A percentile compares a stretch with the other conserved stretches of the same genome.
These are phyloP conservation scores for Magnolia officinalis DNA, from an alignment of 164 flowering plant species.

Conservation along the genomic window DNA sequence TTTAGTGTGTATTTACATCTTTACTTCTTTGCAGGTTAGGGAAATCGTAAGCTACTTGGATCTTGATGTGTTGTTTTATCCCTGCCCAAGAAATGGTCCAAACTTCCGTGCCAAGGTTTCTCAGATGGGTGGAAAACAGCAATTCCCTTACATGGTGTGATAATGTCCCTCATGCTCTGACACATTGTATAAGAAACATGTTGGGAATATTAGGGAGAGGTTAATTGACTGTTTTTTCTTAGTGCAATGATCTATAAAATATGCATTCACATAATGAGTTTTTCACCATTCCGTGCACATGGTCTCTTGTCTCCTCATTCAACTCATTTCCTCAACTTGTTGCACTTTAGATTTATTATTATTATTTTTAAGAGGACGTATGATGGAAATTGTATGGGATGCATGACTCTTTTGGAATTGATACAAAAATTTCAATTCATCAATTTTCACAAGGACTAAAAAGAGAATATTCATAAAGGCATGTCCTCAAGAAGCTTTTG, in stretches of 20 bases:
- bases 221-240: background rate
- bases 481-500: too few species aligned
- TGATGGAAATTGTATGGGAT: too few species aligned
- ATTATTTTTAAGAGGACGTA: too few species aligned
- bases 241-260: background rate
- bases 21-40: slow-evolving; percentile 55
- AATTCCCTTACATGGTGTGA: slow-evolving; percentile 93
- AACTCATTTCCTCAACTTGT: too few species aligned
- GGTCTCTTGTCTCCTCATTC: too few species aligned
- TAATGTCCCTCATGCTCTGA: background rate
- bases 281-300: too few species aligned
- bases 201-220: background rate
- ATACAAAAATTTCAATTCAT: too few species aligned
- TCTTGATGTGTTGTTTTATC: slow-evolving; percentile 88
- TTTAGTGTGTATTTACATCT: slow-evolving; percentile 7
- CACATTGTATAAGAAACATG: background rate
- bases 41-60: slow-evolving; percentile 89
- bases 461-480: too few species aligned
- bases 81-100: slow-evolving; percentile 94
- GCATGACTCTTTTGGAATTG: too few species aligned
- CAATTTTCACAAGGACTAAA: too few species aligned
- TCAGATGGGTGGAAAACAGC: slow-evolving; percentile 93
- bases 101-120: slow-evolving; percentile 83
- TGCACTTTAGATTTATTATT: too few species aligned
- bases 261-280: too few species aligned